Evolutionary conservation across 176 grass and related monocot species (phyloP).

Genomic region (Alloteropsis semialata): DNA sequence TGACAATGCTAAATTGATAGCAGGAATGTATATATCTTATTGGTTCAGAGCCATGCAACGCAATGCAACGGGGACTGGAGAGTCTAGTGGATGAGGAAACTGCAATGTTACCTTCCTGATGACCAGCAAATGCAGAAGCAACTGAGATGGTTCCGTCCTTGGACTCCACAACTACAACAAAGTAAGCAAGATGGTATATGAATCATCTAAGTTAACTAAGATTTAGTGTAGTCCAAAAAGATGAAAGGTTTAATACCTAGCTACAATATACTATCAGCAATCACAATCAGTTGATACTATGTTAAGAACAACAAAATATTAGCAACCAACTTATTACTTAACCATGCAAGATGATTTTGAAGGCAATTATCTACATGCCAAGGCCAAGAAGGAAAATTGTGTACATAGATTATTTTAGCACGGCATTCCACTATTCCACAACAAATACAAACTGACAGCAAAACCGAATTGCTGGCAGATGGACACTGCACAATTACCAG

Average conservation of each 20-base stretch:
- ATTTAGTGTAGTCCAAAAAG: not conserved
- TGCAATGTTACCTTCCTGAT: constrained; percentile 69
- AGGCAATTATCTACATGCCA: not conserved
- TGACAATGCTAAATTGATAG: not conserved
- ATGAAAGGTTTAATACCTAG: not conserved
- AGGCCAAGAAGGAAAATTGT: not conserved
- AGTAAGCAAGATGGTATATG: not conserved
- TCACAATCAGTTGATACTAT: not conserved
- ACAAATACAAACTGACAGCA: not conserved
- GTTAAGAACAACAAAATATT: not conserved
- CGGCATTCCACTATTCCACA: not conserved
- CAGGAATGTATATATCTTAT: constrained; percentile 11
- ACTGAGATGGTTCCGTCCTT: constrained; percentile 80
- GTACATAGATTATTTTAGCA: not conserved
- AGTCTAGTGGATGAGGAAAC: not conserved
- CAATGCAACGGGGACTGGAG: not conserved
- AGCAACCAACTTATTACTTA: not conserved
- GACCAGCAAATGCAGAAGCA: constrained; percentile 81
- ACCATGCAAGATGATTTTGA: not conserved
- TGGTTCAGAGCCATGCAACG: not conserved
- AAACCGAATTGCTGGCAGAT: not conserved
- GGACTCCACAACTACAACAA: constrained; percentile 62
- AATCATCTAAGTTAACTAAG: not conserved
- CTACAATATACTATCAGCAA: not conserved
- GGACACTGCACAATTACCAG: not conserved